A percentile compares a stretch with the other conserved stretches of the same genome.
These are phyloP conservation scores for Aureobasidium musti DNA, from an alignment of 2,329 filamentous ascomycete species.

Conservation along the genomic window DNA sequence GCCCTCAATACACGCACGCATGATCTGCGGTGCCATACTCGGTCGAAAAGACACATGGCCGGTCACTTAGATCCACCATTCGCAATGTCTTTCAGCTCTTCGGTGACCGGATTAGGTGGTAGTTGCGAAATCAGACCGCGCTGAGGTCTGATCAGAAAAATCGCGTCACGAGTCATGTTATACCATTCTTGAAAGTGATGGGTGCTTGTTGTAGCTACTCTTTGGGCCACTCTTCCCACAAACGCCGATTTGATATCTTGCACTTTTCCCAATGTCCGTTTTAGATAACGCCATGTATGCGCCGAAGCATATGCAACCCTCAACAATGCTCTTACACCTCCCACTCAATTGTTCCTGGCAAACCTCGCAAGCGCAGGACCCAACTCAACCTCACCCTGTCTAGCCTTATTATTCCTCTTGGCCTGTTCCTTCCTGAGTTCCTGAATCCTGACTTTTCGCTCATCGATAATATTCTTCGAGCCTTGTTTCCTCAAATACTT, in stretches of 20 bases:
- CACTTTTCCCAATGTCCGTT: neutral
- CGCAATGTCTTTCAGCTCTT: too few relatives aligned
- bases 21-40: too few relatives aligned
- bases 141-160: too few relatives aligned
- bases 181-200: too few relatives aligned
- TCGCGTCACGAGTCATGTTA: too few relatives aligned
- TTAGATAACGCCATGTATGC: neutral
- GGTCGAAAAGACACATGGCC: too few relatives aligned
- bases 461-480: conserved; percentile 91
- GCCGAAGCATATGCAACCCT: neutral
- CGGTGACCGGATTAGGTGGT: too few relatives aligned
- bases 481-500: conserved; percentile 91
- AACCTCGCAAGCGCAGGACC: conserved; percentile 87
- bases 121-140: too few relatives aligned
- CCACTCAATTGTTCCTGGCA: conserved; percentile 58
- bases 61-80: too few relatives aligned
- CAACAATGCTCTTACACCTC: neutral
- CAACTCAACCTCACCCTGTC: conserved; percentile 71
- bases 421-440: conserved; percentile 72
- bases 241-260: neutral
- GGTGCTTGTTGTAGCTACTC: too few relatives aligned
- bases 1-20: too few relatives aligned
- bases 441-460: conserved; percentile 84
- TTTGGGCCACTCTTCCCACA: neutral
- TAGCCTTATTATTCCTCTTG: conserved; percentile 66